Base-by-base conservation (phyloP, 2,329 filamentous ascomycete genomes). In the Sclerotinia minor region DNA sequence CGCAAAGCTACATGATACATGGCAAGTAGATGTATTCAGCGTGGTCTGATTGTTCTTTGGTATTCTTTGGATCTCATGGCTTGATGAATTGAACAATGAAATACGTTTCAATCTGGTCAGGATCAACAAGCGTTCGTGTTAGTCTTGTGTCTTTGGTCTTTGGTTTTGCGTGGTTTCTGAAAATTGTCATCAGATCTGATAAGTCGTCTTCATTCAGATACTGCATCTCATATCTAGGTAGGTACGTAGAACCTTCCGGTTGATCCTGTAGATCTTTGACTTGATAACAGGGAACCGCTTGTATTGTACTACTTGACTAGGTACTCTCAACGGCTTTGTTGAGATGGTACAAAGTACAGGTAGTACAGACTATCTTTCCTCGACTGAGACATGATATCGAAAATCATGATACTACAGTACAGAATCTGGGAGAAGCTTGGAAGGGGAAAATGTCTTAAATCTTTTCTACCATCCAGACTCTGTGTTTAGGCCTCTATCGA, bases 11-110 rank as follows among this genome's bases (percentile, higher is more conserved):
- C 54, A 59, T 60, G 45, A 38, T 60, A 59, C 32, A 66, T 59
- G 64, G 64, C 64, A 59, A 66, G 54, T 58, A 50, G 24, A 66
- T 66, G 64, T 59, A 35, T 59, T 66, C 50, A 50, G 64, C 64
- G 64, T 66, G 54, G 64, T 66, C 44, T 41, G 41, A 45, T 24
- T 61, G 45, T 49, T 60, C 58, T 17, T 17, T n/a, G 58, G 44
- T 19, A 60, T 60, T 49, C 44, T 45, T 24, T 49, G 11, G 26
- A 13, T 7, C 32, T n/a, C 9, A 24, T 32, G 11, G 26, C 57
- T 60, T 21, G 15, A 38, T 41, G 32, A 41, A 6, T 21, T 19
- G 4, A n/a, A n/a, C 21, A 13, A 24, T 49, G 21, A 49, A 49
- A 1, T 35, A 8, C 15, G 11, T 8, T 15, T 54, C n/a, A 38